phyloP scores from a whole-genome alignment of 1,139 yeast species.

The Kazachstania sp. region DNA sequence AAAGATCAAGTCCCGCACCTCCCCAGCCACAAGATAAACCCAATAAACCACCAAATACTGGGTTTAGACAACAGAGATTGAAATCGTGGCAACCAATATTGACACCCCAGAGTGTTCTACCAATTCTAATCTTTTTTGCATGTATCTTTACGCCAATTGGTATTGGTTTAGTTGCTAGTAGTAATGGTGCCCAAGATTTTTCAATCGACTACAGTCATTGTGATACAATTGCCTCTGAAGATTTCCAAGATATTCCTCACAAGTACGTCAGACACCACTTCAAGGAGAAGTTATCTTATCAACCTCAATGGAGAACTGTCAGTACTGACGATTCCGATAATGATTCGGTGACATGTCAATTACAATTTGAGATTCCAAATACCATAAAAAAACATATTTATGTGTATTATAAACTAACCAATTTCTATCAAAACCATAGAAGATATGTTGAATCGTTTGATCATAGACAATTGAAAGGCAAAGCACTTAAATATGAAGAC shows the following conservation, averaged over 20 bases:
- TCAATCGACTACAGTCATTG: slow-evolving; percentile 56
- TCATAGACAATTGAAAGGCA: slow-evolving; percentile 54
- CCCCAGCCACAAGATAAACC: slow-evolving; percentile 2
- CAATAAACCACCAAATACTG: slow-evolving; percentile 54
- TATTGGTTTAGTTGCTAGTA: slow-evolving; percentile 52
- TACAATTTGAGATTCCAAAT: slow-evolving; percentile 52
- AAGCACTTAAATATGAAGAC: slow-evolving; percentile 39
- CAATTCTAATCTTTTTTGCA: slow-evolving; percentile 51
- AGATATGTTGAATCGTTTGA: slow-evolving; percentile 68
- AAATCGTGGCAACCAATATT: slow-evolving; percentile 81
- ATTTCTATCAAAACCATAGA: slow-evolving; percentile 71
- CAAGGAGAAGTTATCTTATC: slow-evolving; percentile 31
- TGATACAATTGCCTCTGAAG: slow-evolving; percentile 34
- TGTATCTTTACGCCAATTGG: slow-evolving; percentile 71
- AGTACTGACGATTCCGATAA: slow-evolving; percentile 28
- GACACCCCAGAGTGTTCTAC: slow-evolving; percentile 69
- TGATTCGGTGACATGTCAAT: slow-evolving; percentile 37
- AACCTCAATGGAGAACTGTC: slow-evolving; percentile 49
- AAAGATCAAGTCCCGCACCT: neutral
- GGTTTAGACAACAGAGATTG: slow-evolving; percentile 67
- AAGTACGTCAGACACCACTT: slow-evolving; percentile 50
- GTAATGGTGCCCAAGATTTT: slow-evolving; percentile 52
- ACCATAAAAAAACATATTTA: slow-evolving; percentile 54
- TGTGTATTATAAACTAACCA: slow-evolving; percentile 61
- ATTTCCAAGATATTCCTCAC: slow-evolving; percentile 41